Conservation (phyloP, 2,329 filamentous ascomycete species). For the Cladophialophora exuberans region DNA sequence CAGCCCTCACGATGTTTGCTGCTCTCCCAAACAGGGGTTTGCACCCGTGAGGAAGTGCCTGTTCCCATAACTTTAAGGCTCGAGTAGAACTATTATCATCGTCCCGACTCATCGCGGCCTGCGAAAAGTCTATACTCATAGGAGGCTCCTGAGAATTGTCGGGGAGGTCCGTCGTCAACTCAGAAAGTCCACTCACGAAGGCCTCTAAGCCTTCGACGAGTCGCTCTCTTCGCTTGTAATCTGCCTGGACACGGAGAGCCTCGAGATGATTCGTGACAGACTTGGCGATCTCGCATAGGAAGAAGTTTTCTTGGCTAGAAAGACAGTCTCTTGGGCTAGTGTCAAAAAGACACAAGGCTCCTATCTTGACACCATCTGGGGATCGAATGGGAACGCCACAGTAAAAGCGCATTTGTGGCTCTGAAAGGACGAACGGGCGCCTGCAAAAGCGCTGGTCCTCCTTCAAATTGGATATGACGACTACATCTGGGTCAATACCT, state of each 20-base stretch:
- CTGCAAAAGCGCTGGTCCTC: conserved; percentile 36
- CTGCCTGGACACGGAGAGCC: conserved; percentile 55
- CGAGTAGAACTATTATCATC: background rate
- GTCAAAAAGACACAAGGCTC: conserved; percentile 51
- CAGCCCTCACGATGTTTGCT: conserved; percentile 47
- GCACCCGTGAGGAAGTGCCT: conserved; percentile 5
- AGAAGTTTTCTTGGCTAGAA: conserved; percentile 50
- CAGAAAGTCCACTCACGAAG: conserved; percentile 48
- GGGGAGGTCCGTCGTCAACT: background rate
- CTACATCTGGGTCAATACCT: background rate
- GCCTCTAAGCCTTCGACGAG: conserved; percentile 58
- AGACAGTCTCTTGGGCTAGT: conserved; percentile 54
- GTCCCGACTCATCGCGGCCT: background rate
- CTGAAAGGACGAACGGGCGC: conserved; percentile 38
- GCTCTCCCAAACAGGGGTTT: conserved; percentile 45
- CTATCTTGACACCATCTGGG: conserved; percentile 60
- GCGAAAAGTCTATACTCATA: background rate
- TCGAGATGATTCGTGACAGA: conserved; percentile 65
- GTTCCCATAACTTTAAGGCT: conserved; percentile 1
- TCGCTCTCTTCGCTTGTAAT: conserved; percentile 55
- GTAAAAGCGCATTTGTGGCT: conserved; percentile 51
- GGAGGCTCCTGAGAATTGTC: background rate
- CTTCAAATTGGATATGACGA: conserved; percentile 42
- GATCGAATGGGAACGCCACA: conserved; percentile 64
- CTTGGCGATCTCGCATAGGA: conserved; percentile 58